These are phyloP conservation scores for Naganishia liquefaciens DNA, from an alignment of 1,284 basidiomycete species.

Conservation along the genomic window DNA sequence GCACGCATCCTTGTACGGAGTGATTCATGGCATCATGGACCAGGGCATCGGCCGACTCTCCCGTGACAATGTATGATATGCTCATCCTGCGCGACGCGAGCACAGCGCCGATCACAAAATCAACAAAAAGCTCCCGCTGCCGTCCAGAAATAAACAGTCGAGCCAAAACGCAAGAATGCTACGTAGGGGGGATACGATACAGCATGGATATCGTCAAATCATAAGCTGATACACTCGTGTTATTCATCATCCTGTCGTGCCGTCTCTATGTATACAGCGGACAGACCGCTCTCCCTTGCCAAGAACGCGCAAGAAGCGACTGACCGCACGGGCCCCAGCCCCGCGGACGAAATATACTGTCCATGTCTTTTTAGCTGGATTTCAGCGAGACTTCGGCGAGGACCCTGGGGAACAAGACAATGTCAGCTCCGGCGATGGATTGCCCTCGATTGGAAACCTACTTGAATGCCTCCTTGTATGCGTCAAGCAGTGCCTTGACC, in stretches of 20 bases:
- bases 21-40: too few relatives aligned
- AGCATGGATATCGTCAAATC: conserved; percentile 7
- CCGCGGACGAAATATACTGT: neutral
- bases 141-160: neutral
- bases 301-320: neutral
- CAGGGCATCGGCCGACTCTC: too few relatives aligned
- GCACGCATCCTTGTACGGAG: too few relatives aligned
- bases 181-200: conserved; percentile 9
- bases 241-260: conserved; percentile 14
- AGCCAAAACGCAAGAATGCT: neutral
- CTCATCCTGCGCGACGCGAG: neutral
- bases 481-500: conserved; percentile 91
- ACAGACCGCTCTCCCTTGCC: neutral
- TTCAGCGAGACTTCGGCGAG: conserved; percentile 53
- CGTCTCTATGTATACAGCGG: conserved; percentile 19
- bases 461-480: conserved; percentile 96
- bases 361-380: conserved; percentile 27
- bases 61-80: too few relatives aligned
- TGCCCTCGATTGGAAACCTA: conserved; percentile 17
- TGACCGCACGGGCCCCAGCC: neutral
- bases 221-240: conserved; percentile 4
- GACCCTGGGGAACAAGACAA: conserved; percentile 37
- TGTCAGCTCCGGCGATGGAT: too few relatives aligned
- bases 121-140: conserved; percentile 9
- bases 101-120: conserved; percentile 17